Percentiles rank a stretch among this genome's conserved stretches.
Evolutionary conservation across 2,329 filamentous ascomycete genomes (phyloP).

Genomic region (Chrysoporthe deuterocubensis): DNA sequence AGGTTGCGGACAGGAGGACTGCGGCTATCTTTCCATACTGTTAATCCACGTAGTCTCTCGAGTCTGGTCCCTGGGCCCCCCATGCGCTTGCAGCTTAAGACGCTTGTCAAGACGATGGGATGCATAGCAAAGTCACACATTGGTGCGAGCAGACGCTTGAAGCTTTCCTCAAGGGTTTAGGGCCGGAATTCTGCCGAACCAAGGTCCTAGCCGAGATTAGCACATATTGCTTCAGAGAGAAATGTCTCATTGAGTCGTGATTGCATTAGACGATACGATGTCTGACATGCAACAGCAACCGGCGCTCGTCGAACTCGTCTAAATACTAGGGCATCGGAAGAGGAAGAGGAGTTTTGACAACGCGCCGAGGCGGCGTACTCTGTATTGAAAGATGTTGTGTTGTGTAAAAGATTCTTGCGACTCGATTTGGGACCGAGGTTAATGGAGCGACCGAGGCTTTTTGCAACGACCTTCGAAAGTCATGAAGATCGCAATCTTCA

Average conservation of each 20-base stretch:
- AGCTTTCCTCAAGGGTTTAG: background rate
- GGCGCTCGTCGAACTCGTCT: background rate
- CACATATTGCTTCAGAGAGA: background rate
- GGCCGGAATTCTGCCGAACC: background rate
- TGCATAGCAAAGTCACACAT: background rate
- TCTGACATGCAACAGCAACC: background rate
- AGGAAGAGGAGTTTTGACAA: no score
- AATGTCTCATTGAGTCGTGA: background rate
- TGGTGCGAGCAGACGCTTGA: background rate
- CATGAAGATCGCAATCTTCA: no score
- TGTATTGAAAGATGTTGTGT: no score
- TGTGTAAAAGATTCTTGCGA: no score
- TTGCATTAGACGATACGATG: background rate
- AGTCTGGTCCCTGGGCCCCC: background rate
- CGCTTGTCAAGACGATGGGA: background rate
- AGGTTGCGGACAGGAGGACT: background rate
- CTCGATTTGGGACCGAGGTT: no score
- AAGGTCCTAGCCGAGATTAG: background rate
- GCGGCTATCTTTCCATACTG: background rate
- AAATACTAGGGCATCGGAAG: no score
- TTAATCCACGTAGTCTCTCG: background rate
- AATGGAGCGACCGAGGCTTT: no score
- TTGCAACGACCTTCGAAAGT: no score
- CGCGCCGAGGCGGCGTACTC: no score
- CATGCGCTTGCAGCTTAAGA: background rate